These are phyloP conservation scores for Talaromyces sp. DNA, from an alignment of 2,329 filamentous ascomycete species.

Conservation along the genomic window DNA sequence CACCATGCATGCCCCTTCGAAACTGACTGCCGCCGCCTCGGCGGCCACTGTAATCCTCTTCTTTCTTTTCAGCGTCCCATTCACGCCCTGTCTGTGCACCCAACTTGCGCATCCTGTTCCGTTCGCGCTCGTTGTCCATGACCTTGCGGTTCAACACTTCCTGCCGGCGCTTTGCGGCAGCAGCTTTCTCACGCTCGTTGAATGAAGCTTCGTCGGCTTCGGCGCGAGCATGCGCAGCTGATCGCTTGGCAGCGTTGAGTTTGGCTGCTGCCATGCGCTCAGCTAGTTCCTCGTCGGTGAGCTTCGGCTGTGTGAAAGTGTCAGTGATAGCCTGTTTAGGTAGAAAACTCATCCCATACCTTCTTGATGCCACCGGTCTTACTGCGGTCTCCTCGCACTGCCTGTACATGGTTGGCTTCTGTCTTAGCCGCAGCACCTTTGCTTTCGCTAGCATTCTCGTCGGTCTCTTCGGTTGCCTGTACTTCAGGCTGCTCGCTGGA, in stretches of 20 bases:
- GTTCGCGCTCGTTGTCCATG: slow-evolving; percentile 61
- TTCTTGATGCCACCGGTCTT: slow-evolving; percentile 50
- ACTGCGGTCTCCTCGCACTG: slow-evolving; percentile 53
- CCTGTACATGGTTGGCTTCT: slow-evolving; percentile 32
- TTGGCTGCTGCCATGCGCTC: slow-evolving; percentile 59
- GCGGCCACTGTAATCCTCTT: slow-evolving; percentile 49
- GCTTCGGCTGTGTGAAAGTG: slow-evolving; percentile 46
- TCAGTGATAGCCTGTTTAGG: slow-evolving; percentile 17
- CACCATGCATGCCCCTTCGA: slow-evolving; percentile 50
- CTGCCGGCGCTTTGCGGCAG: slow-evolving; percentile 52
- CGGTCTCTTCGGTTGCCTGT: slow-evolving; percentile 13
- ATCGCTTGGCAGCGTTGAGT: slow-evolving; percentile 56
- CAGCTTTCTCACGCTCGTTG: slow-evolving; percentile 58
- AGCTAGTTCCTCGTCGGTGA: slow-evolving; percentile 61
- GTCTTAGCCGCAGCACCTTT: slow-evolving; percentile 3
- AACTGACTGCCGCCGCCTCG: slow-evolving; percentile 38
- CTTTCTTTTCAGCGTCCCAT: slow-evolving; percentile 59
- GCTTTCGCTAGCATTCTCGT: slow-evolving; percentile 18
- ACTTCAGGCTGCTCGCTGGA: slow-evolving; percentile 13
- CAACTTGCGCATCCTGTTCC: slow-evolving; percentile 56
- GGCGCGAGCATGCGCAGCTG: slow-evolving; percentile 59
- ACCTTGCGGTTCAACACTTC: slow-evolving; percentile 48
- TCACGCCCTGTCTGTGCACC: slow-evolving; percentile 55
- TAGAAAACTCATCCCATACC: slow-evolving; percentile 21
- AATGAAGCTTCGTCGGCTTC: slow-evolving; percentile 64